Base-by-base conservation (phyloP, 495 filamentous ascomycete genomes). In the Penicillium bovifimosum region DNA sequence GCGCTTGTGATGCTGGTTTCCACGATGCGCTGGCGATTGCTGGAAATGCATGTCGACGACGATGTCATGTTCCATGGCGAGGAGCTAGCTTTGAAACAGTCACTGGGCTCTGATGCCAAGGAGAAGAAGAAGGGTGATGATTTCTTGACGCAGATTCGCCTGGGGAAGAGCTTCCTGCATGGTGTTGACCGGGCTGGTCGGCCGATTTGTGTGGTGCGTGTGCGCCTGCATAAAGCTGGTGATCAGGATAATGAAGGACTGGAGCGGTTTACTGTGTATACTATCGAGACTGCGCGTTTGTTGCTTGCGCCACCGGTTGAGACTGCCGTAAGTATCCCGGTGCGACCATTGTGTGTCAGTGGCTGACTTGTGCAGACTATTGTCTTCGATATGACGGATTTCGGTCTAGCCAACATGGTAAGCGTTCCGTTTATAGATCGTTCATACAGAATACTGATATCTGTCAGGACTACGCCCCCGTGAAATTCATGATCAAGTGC, bases 401-500 rank as follows among this genome's bases (percentile, higher is more conserved):
- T 98, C 69, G 84, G 85, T 40, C 73, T 97, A 70, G 84, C 91
- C 1, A 98, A 98, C 67, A 96, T 98, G 93, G 88, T 91, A 74
- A 64, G 75, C 47, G 8, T 46, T 9, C 6, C 32, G 11, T 36
- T 6, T 40, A 13, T 17, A 7, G 26, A 8, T 29, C 10, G 5
- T 3, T 3, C 9, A 40, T 2, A 5, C 36, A 26, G 10, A 10
- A 29, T 54, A 34, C 58, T 69, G 41, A 68, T 29, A 36, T 35
- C 2, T 27, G 10, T 9, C 34, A 91, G 88, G 93, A 98, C 64
- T 97, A 97, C 64, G 81, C 88, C 0, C 93, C 93, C 0, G 90
- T 98, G 20, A 97, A 92, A 62, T 97, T 96, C 76, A 95, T 98
- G 82, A 96, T 97, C 74, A 96, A 96, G 73, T 96, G 90, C 70